Base-by-base conservation (phyloP, 176 grass and related monocot genomes). In the Puccinellia tenuiflora region DNA sequence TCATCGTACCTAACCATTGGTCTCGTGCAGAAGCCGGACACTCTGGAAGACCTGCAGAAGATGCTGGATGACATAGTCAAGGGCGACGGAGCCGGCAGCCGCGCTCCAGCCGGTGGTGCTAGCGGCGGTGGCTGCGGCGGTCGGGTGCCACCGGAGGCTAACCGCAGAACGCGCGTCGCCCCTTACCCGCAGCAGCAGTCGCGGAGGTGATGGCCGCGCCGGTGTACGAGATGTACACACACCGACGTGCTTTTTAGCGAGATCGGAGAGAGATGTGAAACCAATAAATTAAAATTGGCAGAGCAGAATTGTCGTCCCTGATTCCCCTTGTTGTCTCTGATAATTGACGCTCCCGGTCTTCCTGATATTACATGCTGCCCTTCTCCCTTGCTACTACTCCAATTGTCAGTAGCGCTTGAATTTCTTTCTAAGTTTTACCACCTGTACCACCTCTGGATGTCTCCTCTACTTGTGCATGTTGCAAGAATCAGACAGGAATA, bases 31-130 rank as follows among this genome's bases (percentile, higher is more conserved):
- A 96, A 94, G 69, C 91, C 91, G 56, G 91, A 99, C 70, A 96
- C 85, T 55, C 69, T 92, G 43, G 97, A 99, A 39, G 97, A 99
- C 62, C 86, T 99, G 51, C 93, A 98, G 92, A 93, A 91, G 89
- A 98, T 98, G 96, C 91, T 96, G 63, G 83, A 76, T 54, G 91
- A 96, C 75, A 93, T 96, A 24, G 83, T 96, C 9, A 80, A 81
- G 42, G 87, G 87, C 62, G 90, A 85, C 80, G 76, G 73, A n/a
- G n/a, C n/a, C 16, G 76, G 26, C 9, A 17, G 77, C 83, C 43
- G 47, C 28, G 70, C 39, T 17, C 2, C 69, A 20, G 38, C 67
- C 1, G 67, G 20, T 14, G 66, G 35, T 6, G 52, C 68, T 2
- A 67, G 24, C 51, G 70, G 54, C 7, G 24, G 43, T 0, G 40